A percentile compares a stretch with the other conserved stretches of the same genome.
Conservation (phyloP, 2,329 filamentous ascomycete genomes). For the Phyllosticta paracitricarpa region DNA sequence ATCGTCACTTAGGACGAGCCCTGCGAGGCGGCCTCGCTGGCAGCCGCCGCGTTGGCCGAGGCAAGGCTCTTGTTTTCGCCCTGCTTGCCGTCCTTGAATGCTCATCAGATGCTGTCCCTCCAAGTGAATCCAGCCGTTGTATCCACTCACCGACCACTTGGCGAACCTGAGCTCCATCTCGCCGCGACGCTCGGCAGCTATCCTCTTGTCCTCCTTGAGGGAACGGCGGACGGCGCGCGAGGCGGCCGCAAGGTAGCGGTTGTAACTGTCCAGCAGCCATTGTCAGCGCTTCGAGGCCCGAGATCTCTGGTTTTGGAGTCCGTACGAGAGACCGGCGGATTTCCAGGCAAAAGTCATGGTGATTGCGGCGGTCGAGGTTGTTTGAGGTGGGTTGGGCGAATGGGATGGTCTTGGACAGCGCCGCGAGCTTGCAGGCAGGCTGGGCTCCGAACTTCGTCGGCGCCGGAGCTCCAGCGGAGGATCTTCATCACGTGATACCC, state of each 20-base stretch:
- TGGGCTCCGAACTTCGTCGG: conserved; percentile 9
- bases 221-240: conserved; percentile 91
- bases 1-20: conserved; percentile 32
- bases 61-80: conserved; percentile 69
- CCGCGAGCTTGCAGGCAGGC: conserved; percentile 9
- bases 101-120: conserved; percentile 46
- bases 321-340: conserved; percentile 87
- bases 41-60: conserved; percentile 37
- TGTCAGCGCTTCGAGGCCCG: conserved; percentile 13
- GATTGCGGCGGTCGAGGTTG: conserved; percentile 8
- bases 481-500: conserved; percentile 1
- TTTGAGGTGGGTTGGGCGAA: neutral
- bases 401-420: conserved; percentile 1
- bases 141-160: conserved; percentile 80
- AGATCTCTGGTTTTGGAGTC: conserved; percentile 1
- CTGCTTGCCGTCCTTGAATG: conserved; percentile 67
- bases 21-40: conserved; percentile 33
- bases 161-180: conserved; percentile 82
- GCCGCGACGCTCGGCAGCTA: conserved; percentile 79
- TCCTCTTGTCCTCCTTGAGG: conserved; percentile 88
- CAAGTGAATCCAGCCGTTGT: conserved; percentile 16
- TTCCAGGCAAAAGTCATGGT: conserved; percentile 95
- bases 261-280: conserved; percentile 63
- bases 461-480: conserved; percentile 4
- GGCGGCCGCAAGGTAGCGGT: conserved; percentile 96